These are phyloP conservation scores for Globisporangium orthogonon DNA, from an alignment of 352 stramenopile species.

Conservation along the genomic window DNA sequence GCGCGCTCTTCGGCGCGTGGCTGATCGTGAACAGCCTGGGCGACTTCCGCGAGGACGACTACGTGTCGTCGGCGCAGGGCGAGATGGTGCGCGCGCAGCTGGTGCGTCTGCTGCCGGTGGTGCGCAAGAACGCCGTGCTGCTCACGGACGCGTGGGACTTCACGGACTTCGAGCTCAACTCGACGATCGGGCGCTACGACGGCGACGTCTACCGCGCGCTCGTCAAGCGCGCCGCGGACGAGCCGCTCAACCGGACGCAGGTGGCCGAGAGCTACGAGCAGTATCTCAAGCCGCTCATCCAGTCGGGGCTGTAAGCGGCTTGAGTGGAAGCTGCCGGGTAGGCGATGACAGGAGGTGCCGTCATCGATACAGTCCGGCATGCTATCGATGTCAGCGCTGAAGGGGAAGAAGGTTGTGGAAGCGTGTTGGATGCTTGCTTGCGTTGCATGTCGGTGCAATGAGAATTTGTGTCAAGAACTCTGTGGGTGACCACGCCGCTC, in stretches of 20 bases:
- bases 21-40: slow-evolving; percentile 24
- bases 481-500: too few species aligned
- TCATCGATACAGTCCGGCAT: too few species aligned
- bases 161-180: slow-evolving; percentile 60
- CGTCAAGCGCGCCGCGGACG: slow-evolving; percentile 32
- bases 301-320: slow-evolving; percentile 10
- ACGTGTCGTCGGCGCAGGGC: slow-evolving; percentile 25
- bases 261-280: slow-evolving; percentile 49
- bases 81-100: slow-evolving; percentile 18
- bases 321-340: too few species aligned
- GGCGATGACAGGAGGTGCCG: too few species aligned
- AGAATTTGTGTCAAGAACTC: too few species aligned
- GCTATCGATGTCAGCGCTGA: too few species aligned
- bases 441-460: too few species aligned
- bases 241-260: slow-evolving; percentile 54
- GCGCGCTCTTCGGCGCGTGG: slow-evolving; percentile 22
- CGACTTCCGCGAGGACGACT: slow-evolving; percentile 41
- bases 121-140: slow-evolving; percentile 34
- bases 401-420: too few species aligned
- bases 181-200: slow-evolving; percentile 64
- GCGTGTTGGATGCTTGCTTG: too few species aligned
- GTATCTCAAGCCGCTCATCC: slow-evolving; percentile 39
- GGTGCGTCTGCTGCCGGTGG: slow-evolving; percentile 18
- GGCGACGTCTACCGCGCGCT: slow-evolving; percentile 66
- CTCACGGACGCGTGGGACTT: slow-evolving; percentile 34